Evolutionary conservation across 352 stramenopile species (phyloP).

Genomic region (Pythium aphanidermatum): DNA sequence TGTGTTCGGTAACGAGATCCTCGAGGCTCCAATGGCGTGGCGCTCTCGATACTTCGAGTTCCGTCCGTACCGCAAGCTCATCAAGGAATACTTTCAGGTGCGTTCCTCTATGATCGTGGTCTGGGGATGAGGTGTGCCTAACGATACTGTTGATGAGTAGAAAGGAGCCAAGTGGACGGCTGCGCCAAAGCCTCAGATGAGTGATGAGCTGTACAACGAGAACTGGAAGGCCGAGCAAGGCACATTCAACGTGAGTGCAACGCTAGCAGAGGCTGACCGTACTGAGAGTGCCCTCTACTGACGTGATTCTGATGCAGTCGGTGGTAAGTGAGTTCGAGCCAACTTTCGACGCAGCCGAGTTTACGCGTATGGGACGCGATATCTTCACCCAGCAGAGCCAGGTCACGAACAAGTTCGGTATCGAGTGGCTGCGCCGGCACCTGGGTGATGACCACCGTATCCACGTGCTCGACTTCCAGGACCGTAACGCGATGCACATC

Average conservation of each 20-base stretch:
- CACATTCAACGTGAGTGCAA: slow-evolving; percentile 61
- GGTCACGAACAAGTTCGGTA: slow-evolving; percentile 88
- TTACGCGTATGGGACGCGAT: slow-evolving; percentile 86
- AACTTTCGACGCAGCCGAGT: slow-evolving; percentile 86
- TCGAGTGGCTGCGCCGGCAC: slow-evolving; percentile 86
- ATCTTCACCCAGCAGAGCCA: slow-evolving; percentile 90
- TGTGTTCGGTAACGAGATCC: slow-evolving; percentile 87
- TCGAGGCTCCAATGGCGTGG: slow-evolving; percentile 89
- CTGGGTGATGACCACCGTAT: slow-evolving; percentile 82
- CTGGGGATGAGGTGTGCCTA: too few relatives aligned
- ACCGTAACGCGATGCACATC: slow-evolving; percentile 91
- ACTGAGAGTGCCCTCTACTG: too few relatives aligned
- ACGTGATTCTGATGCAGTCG: too few relatives aligned
- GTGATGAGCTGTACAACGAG: slow-evolving; percentile 86
- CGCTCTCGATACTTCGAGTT: slow-evolving; percentile 89
- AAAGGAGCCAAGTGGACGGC: slow-evolving; percentile 85
- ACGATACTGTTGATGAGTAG: too few relatives aligned
- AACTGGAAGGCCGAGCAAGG: slow-evolving; percentile 74
- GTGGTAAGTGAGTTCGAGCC: slow-evolving; percentile 88
- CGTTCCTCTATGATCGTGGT: slow-evolving; percentile 6
- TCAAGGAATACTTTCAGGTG: slow-evolving; percentile 88
- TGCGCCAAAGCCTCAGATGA: slow-evolving; percentile 87
- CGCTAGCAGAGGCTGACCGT: too few relatives aligned
- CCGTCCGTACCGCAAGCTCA: slow-evolving; percentile 81
- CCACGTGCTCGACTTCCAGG: slow-evolving; percentile 87